Conservation (phyloP, 352 stramenopile species). For the Aphanomyces stellatus region DNA sequence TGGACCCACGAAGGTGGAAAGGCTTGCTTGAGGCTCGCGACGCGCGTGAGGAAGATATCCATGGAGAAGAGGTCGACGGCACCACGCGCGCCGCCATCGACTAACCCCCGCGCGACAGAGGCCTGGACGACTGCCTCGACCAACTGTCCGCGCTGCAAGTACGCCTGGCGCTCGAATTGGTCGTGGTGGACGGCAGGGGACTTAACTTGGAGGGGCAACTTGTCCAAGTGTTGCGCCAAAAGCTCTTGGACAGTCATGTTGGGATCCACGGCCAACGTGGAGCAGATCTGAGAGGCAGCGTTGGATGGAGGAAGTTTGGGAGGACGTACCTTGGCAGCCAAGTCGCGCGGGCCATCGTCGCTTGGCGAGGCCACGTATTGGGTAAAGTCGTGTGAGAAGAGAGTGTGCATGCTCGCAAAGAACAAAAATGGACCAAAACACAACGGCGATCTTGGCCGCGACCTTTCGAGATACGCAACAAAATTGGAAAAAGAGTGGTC, state of each 20-base stretch:
- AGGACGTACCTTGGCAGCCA: background rate
- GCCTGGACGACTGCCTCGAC: constrained; percentile 40
- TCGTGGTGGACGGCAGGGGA: constrained; percentile 29
- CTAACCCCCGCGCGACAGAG: constrained; percentile 29
- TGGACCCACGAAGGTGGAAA: constrained; percentile 62
- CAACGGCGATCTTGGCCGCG: background rate
- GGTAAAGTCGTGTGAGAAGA: constrained; percentile 1
- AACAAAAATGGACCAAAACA: background rate
- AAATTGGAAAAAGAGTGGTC: background rate
- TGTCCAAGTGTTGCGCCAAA: constrained; percentile 23
- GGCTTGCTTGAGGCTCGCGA: constrained; percentile 39
- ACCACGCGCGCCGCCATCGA: constrained; percentile 39
- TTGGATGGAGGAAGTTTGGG: too few species aligned
- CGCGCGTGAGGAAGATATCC: constrained; percentile 45
- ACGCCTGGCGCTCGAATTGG: constrained; percentile 20
- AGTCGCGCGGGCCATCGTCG: background rate
- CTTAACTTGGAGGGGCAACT: too few species aligned
- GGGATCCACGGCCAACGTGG: background rate
- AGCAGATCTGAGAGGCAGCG: background rate
- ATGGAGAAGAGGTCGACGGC: constrained; percentile 59
- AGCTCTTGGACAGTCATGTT: background rate
- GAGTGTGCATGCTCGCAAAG: background rate
- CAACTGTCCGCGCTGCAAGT: background rate
- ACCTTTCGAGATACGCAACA: background rate
- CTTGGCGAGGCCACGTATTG: background rate